Conservation (phyloP, 2,329 filamentous ascomycete species). For the Hymenoscyphus scutula region DNA sequence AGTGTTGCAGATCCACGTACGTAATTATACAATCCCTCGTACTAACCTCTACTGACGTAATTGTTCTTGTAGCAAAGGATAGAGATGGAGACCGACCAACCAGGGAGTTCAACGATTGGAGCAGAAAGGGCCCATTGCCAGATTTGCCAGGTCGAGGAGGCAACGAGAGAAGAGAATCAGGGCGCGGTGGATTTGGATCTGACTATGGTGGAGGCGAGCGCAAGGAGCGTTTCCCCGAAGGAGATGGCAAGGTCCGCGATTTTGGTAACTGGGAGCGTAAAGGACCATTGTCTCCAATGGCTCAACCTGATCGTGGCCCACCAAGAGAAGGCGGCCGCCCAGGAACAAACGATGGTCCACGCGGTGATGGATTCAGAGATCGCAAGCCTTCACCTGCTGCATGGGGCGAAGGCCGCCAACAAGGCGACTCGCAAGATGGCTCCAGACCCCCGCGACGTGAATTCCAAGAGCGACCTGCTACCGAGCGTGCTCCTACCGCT, state of each 20-base stretch:
- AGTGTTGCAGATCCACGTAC: conserved; percentile 97
- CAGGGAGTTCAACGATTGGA: conserved; percentile 87
- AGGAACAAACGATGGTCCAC: conserved; percentile 58
- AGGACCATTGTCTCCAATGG: conserved; percentile 77
- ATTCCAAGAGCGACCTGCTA: conserved; percentile 65
- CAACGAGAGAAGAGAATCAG: conserved; percentile 46
- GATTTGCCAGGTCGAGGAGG: conserved; percentile 62
- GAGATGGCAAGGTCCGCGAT: conserved; percentile 75
- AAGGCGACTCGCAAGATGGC: conserved; percentile 61
- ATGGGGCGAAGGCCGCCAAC: conserved; percentile 66
- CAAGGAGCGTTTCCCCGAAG: conserved; percentile 65
- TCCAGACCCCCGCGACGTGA: conserved; percentile 78
- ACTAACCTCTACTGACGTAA: conserved; percentile 22
- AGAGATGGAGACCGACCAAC: conserved; percentile 54
- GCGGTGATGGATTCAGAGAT: conserved; percentile 57
- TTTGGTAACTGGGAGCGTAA: conserved; percentile 93
- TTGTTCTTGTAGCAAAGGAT: conserved; percentile 68
- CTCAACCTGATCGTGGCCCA: conserved; percentile 51
- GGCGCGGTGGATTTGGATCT: conserved; percentile 49
- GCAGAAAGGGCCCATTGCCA: conserved; percentile 84
- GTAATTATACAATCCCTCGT: conserved; percentile 43
- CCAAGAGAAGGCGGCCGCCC: conserved; percentile 58
- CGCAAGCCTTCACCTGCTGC: conserved; percentile 68
- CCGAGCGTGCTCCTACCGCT: conserved; percentile 74
- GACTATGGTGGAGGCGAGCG: conserved; percentile 64